Evolutionary conservation across 257 asterid species (phyloP).

Genomic region (Scutellaria barbata): DNA sequence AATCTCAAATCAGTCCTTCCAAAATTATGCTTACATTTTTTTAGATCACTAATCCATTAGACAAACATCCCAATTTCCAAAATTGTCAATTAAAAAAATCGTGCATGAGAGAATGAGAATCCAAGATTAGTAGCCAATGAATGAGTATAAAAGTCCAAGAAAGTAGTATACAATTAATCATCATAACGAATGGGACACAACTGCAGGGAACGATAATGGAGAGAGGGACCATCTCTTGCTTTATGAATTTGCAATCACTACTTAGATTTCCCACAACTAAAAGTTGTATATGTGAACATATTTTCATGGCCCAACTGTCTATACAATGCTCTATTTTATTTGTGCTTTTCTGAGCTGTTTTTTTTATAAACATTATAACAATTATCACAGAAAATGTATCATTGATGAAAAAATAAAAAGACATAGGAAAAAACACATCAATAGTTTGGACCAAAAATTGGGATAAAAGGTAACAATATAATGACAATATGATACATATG

Average conservation of each 20-base stretch:
- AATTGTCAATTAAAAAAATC: background rate
- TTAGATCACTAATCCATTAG: background rate
- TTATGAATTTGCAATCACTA: slow-evolving; percentile 44
- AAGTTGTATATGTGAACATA: background rate
- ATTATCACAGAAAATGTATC: slow-evolving; percentile 22
- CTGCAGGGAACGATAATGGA: slow-evolving; percentile 46
- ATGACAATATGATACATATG: slow-evolving; percentile 8
- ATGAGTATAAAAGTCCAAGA: slow-evolving; percentile 37
- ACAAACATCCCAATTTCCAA: background rate
- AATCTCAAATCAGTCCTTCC: background rate
- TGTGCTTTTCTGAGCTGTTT: slow-evolving; percentile 45
- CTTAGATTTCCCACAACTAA: slow-evolving; percentile 43
- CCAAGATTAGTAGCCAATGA: slow-evolving; percentile 32
- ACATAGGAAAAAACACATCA: slow-evolving; percentile 17
- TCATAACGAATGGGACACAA: slow-evolving; percentile 47
- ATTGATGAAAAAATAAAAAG: slow-evolving; percentile 11
- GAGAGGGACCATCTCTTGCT: slow-evolving; percentile 51
- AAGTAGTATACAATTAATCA: slow-evolving; percentile 49
- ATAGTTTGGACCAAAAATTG: slow-evolving; percentile 1
- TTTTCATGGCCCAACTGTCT: slow-evolving; percentile 43
- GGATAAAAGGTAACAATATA: slow-evolving; percentile 20
- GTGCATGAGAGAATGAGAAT: slow-evolving; percentile 29
- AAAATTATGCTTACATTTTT: background rate
- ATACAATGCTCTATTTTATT: slow-evolving; percentile 31
- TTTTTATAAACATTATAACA: slow-evolving; percentile 17